A percentile compares a stretch with the other conserved stretches of the same genome.
Evolutionary conservation across 495 filamentous ascomycete species (phyloP).

Genomic region (Neurospora sp.): DNA sequence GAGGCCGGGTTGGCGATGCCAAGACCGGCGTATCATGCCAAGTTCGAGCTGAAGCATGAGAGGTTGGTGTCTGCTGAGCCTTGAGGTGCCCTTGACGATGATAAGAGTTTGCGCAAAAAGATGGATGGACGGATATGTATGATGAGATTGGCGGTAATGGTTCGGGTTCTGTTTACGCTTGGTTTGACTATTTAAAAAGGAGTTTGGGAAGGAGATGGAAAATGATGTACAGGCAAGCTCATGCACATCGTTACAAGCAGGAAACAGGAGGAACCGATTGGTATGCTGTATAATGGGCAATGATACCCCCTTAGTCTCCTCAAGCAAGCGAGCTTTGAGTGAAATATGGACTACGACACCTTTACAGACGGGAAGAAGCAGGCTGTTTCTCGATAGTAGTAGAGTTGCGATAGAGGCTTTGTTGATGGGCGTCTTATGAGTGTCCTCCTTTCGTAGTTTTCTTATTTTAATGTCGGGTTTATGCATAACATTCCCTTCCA

Average conservation of each 20-base stretch:
- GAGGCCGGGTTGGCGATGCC: conserved; percentile 34
- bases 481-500: background rate
- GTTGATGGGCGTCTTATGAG: background rate
- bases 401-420: background rate
- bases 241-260: background rate
- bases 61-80: conserved; percentile 2
- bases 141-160: background rate
- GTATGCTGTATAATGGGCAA: background rate
- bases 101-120: background rate
- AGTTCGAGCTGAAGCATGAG: conserved; percentile 13
- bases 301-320: background rate
- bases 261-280: background rate
- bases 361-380: background rate
- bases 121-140: background rate
- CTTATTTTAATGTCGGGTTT: background rate
- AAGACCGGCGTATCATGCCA: conserved; percentile 20
- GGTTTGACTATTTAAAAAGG: background rate
- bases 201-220: background rate
- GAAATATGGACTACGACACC: background rate
- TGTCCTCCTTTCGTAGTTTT: background rate
- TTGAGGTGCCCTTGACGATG: background rate
- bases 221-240: background rate
- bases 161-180: background rate
- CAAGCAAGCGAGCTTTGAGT: background rate
- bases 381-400: background rate